Evolutionary conservation across 306 rosid species (phyloP), one percentile per base, ranked within the genome.

Genomic region (Malus orientalis): DNA sequence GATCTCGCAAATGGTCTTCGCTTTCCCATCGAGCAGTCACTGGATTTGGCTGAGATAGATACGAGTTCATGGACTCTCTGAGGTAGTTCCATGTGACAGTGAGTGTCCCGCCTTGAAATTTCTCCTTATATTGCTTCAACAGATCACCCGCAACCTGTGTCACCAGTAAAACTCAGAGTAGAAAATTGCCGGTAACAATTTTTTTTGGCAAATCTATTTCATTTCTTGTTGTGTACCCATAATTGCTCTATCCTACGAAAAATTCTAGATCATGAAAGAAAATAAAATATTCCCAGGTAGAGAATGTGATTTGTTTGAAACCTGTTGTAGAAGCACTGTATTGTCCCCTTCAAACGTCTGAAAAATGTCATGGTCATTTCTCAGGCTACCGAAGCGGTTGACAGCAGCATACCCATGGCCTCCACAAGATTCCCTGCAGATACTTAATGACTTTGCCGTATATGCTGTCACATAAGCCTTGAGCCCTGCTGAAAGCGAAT

Each of bases 321-420:
- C 97, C 98, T 95, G 98, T 84, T 95, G 98, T 38, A 92, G 93
- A 61, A 95, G 97, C 79, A 95, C 98, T 1, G 98, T 92, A 84
- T 95, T 95, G 91, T 95, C 98, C 78, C 98, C 98, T 81, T 95
- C 98, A 83, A 95, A 95, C 60, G 98, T 95, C 88, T 95, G 98
- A 68, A 95, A 95, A 75, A 95, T 95, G 75, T 95, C 98, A 79
- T 95, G 98, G 84, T 95, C 98, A 79, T 95, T 95, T 87, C 98
- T 88, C 81, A 95, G 83, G 79, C 27, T 79, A 59, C 98, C 98
- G 80, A 95, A 92, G 76, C 97, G 89, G 73, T 92, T 95, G 19
- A 90, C 97, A 22, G 97, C 97, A 79, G 98, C 98, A 77, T 95
- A 95, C 63, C 98, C 98, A 88, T 95, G 98, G 76, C 98, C 98